Evolutionary conservation across 805 yeast genomes (phyloP), one percentile per base, ranked within the genome.

Genomic region (Zygoascus tannicola): DNA sequence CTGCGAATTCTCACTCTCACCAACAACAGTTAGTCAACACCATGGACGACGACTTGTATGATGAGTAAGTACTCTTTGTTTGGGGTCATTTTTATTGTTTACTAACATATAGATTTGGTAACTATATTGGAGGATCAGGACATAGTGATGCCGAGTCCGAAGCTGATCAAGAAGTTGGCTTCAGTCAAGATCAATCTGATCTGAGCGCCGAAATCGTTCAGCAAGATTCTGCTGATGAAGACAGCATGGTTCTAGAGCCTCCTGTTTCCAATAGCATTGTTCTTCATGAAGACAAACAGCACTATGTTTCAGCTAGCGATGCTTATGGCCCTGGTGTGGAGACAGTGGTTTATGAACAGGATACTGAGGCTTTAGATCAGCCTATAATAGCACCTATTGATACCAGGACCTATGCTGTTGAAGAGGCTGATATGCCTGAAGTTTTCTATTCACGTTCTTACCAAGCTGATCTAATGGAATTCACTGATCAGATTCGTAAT

Each of bases 401-500:
- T 0, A 66, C 66, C 2, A 70, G 68, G 39, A 54, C 57, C 2
- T 67, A 74, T 52, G 66, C 69, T 35, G 54, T 80, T 14, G 83
- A 75, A 46, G 80, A 74, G 36, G 51, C 57, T 7, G 64, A 58
- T 2, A 61, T 81, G 3, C 95, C 95, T 0, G 65, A 67, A 35
- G 71, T 82, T 0, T 56, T 60, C 0, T 86, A 78, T 53, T 73
- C 81, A 5, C 70, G 83, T 43, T 74, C 76, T 14, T 44, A 20
- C 21, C 68, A 85, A 69, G 53, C 68, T 18, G 65, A 71, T 3
- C 52, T 75, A 39, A 56, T 77, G 52, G 48, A 53, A 7, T 52
- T 75, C 1, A 86, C 94, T 0, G 77, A 76, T 12, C 77, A 81
- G 51, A 70, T 80, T 5, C 70, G 94, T 39, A 88, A 83, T 59